Evolutionary conservation across 768 basidiomycete species (phyloP), one percentile per base, ranked within the genome.

Genomic region (Cyclocybe aegerita): DNA sequence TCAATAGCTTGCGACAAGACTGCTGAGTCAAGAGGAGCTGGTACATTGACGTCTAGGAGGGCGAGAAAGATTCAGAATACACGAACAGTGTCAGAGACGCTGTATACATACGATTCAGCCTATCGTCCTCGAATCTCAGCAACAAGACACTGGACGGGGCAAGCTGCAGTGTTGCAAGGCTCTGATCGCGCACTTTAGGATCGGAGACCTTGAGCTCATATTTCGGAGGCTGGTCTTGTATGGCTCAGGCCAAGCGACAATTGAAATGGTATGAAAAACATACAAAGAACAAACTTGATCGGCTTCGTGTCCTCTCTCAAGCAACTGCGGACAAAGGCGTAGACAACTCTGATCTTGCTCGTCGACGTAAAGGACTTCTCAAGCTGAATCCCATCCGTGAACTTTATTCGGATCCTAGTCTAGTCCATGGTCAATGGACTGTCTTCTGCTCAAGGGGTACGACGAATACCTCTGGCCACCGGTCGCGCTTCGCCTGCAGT

Each of bases 161-260:
- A 16, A 96, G 72, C 32, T 87, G 78, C 9, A 96, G 76, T 37
- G 91, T 80, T 2, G 75, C 67, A 1, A 96, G 75, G 9, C 77
- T 78, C 45, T 85, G 74, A 61, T 88, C 83, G 57, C 83, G 83
- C 29, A 90, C 83, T 50, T 74, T 69, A 7, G 82, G 81, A 58
- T 94, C 93, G 4, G 88, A 89, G 6, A 90, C 87, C 57, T 85
- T 90, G 58, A 91, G 74, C 48, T 96, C 93, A 23, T 86, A 82
- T 59, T 83, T 86, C 1, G 93, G 93, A 4, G 76, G 70, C 70
- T 93, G 90, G 66, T 89, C 91, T 93, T 49, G 30, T 32, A 23
- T 58, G 7, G 49, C 42, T 4, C 38, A 17, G 14, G 11, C 38
- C 14, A 12, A 12, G 7, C 11, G 11, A 14, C 7, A 2, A 14